phyloP scores from a whole-genome alignment of 2,329 filamentous ascomycete genomes.

The Fusarium sp. region DNA sequence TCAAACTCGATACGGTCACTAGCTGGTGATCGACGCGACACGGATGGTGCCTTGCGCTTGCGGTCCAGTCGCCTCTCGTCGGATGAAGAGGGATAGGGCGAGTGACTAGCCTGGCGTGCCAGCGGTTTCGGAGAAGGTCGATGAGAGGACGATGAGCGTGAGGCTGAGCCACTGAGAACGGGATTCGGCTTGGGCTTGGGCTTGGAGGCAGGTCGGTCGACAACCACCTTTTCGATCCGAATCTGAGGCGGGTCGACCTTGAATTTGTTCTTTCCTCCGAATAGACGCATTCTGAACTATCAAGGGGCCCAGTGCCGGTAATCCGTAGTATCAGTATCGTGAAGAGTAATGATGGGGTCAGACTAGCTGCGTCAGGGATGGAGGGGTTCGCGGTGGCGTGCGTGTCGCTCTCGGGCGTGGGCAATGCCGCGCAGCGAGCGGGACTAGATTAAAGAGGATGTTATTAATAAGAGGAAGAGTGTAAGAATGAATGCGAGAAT shows the following conservation, averaged over 20 bases:
- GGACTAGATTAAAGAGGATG: constrained; percentile 34
- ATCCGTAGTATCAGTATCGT: constrained; percentile 10
- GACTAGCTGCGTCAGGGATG: constrained; percentile 38
- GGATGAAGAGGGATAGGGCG: constrained; percentile 54
- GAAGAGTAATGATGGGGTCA: constrained; percentile 15
- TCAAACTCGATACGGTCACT: constrained; percentile 61
- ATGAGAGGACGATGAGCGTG: constrained; percentile 49
- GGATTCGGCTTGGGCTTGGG: constrained; percentile 51
- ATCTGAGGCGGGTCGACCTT: constrained; percentile 61
- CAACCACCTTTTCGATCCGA: constrained; percentile 62
- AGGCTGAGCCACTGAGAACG: constrained; percentile 44
- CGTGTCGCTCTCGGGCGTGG: constrained; percentile 38
- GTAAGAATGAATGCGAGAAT: constrained; percentile 24
- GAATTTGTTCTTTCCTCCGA: constrained; percentile 58
- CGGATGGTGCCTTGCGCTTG: constrained; percentile 59
- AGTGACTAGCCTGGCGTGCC: constrained; percentile 54
- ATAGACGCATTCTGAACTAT: constrained; percentile 50
- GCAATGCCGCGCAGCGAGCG: constrained; percentile 42
- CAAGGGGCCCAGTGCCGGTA: constrained; percentile 19
- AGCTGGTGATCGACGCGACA: constrained; percentile 54
- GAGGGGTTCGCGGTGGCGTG: constrained; percentile 46
- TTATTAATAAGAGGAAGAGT: constrained; percentile 30
- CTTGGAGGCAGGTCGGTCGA: constrained; percentile 51
- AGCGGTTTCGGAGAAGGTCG: constrained; percentile 54
- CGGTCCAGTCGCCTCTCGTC: constrained; percentile 52